These are phyloP conservation scores for Prunus fruticosa DNA, from an alignment of 306 rosid species.

Conservation along the genomic window DNA sequence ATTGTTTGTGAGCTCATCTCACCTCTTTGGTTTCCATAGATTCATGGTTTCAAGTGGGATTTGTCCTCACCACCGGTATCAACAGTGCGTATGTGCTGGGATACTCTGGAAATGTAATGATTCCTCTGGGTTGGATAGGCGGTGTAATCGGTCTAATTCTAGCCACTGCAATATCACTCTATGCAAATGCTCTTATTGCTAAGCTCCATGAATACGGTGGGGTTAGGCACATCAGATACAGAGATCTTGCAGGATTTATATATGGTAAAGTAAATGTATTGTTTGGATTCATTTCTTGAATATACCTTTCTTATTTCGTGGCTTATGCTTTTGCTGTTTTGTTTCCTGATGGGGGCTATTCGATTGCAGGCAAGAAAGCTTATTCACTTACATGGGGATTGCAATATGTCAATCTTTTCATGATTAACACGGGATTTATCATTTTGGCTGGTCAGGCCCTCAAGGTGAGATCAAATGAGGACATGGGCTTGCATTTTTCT, in stretches of 20 bases:
- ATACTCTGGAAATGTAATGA: conserved; percentile 85
- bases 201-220: conserved; percentile 92
- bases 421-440: conserved; percentile 83
- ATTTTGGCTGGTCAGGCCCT: conserved; percentile 93
- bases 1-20: neutral
- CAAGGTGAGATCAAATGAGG: conserved; percentile 50
- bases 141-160: conserved; percentile 69
- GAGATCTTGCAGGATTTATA: conserved; percentile 84
- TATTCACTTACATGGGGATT: conserved; percentile 82
- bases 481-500: neutral
- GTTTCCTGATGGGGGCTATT: neutral
- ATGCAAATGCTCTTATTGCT: conserved; percentile 81
- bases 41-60: conserved; percentile 91
- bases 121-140: conserved; percentile 77
- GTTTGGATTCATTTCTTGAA: neutral
- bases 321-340: neutral
- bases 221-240: conserved; percentile 85
- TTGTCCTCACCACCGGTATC: conserved; percentile 85
- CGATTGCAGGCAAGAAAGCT: conserved; percentile 67
- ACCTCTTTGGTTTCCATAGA: conserved; percentile 21
- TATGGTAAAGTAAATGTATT: conserved; percentile 48
- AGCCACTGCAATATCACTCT: conserved; percentile 73
- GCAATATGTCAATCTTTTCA: conserved; percentile 90
- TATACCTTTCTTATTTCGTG: neutral
- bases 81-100: conserved; percentile 92